Evolutionary conservation across 2,329 filamentous ascomycete species (phyloP), one percentile per base, ranked within the genome.

Genomic region (Colletotrichum caudatum): DNA sequence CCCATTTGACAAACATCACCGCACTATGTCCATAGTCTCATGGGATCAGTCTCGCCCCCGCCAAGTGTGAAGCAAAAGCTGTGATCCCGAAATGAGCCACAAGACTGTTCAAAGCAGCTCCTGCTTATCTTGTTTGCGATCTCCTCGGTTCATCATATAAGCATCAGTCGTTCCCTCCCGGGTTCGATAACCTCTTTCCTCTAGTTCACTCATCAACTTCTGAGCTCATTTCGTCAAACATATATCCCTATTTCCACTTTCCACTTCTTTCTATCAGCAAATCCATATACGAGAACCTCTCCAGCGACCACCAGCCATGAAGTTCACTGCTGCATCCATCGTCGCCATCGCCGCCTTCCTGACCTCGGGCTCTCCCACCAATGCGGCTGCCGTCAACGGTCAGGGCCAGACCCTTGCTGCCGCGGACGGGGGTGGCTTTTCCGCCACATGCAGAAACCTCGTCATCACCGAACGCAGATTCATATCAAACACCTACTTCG

Each of bases 261-360:
- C 23, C 35, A 29, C 14, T n/a, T 50, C 51, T 9, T 23, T n/a
- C n/a, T n/a, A 11, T 20, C 50, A n/a, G 16, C 29, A 23, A 58
- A 7, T 6, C n/a, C 8, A 14, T 26, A 39, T 35, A 12, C 44
- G 20, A 57, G 46, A 7, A 33, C 26, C 35, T 44, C n/a, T 44
- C n/a, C 18, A 11, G 16, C 39, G n/a, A 18, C 9, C 12, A 33
- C 23, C 39, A 74, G 23, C 44, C 58, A 74, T 74, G 74, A 66
- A 61, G 58, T 46, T 62, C 41, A 48, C 37, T 33, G 35, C 59
- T n/a, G 23, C 37, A 35, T n/a, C 18, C 6, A 29, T 63, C 18
- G n/a, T 65, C n/a, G 53, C 66, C 44, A 29, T 50, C 26, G 16
- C 53, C 26, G 44, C 61, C 39, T 48, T 44, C 29, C 46, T 72